These are phyloP conservation scores for Sequoiadendron giganteum DNA, from an alignment of 75 land plant genomes.

Conservation along the genomic window DNA sequence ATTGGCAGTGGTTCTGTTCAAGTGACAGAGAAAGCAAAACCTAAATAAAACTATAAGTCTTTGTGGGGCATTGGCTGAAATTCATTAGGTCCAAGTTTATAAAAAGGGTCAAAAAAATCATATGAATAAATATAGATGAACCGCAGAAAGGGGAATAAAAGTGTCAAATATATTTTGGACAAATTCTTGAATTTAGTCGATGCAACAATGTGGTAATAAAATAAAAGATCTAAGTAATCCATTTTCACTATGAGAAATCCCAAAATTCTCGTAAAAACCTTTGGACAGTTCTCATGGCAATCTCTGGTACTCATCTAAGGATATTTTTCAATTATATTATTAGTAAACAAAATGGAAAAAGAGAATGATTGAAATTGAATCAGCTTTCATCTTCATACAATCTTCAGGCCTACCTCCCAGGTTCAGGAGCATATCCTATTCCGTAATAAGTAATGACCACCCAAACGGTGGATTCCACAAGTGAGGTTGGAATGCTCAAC, in stretches of 20 bases:
- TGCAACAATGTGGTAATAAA: too few relatives aligned
- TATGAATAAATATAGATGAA: too few relatives aligned
- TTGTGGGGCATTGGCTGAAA: background rate
- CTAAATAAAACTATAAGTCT: too few relatives aligned
- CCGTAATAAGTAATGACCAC: constrained; percentile 16
- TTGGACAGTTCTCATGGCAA: background rate
- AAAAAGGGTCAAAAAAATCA: too few relatives aligned
- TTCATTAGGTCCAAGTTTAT: background rate
- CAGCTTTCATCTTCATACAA: background rate
- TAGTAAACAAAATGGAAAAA: background rate
- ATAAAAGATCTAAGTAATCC: background rate
- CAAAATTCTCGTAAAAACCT: background rate
- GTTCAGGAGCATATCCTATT: constrained; percentile 34
- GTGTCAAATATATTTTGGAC: too few relatives aligned
- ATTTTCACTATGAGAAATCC: background rate
- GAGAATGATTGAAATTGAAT: background rate
- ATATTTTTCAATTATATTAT: background rate
- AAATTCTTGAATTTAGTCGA: background rate
- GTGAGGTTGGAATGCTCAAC: constrained; percentile 8
- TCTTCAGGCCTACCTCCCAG: constrained; percentile 13
- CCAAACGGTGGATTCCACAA: constrained; percentile 27
- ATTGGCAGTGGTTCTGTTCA: background rate
- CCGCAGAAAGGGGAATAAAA: too few relatives aligned
- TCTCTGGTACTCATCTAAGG: background rate
- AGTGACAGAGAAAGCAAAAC: background rate